A percentile compares a stretch with the other conserved stretches of the same genome.
phyloP scores from a whole-genome alignment of 306 rosid species.

The Aeschynomene evenia region DNA sequence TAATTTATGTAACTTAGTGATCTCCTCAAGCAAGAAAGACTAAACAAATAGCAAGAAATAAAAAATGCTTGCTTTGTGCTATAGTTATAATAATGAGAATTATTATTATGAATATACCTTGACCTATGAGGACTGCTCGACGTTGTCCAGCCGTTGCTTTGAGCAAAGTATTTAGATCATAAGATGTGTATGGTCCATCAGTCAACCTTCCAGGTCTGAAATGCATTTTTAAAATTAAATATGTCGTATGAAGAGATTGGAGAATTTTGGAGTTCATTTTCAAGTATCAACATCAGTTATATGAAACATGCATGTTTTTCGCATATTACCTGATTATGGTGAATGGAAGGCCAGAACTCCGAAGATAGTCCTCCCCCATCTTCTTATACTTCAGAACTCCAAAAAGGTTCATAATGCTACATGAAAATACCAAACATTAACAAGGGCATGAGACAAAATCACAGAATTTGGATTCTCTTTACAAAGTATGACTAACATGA shows the following conservation, averaged over 20 bases:
- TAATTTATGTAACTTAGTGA: neutral
- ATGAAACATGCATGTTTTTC: neutral
- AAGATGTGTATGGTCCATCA: conserved; percentile 96
- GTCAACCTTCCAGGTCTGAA: conserved; percentile 90
- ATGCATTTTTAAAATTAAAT: conserved; percentile 34
- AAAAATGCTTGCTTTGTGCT: neutral
- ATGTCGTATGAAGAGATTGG: conserved; percentile 11
- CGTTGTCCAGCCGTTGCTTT: conserved; percentile 95
- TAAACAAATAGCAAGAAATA: conserved; percentile 1
- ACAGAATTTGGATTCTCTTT: no score
- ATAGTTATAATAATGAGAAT: conserved; percentile 24
- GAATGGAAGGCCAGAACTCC: conserved; percentile 77
- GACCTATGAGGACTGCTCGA: conserved; percentile 83
- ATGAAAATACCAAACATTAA: neutral
- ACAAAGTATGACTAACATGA: neutral
- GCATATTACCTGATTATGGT: conserved; percentile 80
- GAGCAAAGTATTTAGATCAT: conserved; percentile 90
- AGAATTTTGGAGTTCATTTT: neutral
- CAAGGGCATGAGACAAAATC: neutral
- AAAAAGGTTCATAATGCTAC: conserved; percentile 88
- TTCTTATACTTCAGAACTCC: conserved; percentile 94
- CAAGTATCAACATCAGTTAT: conserved; percentile 3
- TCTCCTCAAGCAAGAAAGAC: neutral
- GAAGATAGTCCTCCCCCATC: conserved; percentile 91
- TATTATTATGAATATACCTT: conserved; percentile 48